These are phyloP conservation scores for Scalesia atractyloides DNA, from an alignment of 129 eudicot genomes.

Conservation along the genomic window DNA sequence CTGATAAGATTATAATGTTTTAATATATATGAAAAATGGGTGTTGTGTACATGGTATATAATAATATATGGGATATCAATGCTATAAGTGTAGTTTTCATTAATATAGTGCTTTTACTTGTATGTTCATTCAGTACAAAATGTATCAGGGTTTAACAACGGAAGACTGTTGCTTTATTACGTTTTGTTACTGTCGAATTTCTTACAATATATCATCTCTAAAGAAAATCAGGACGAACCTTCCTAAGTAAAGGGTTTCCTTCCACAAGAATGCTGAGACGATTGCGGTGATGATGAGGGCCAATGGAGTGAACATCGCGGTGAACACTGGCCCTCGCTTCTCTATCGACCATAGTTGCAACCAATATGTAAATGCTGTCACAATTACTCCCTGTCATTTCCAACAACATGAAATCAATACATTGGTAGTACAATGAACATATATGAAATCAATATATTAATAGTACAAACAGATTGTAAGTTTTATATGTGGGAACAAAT, in stretches of 20 bases:
- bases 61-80: neutral
- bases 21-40: no score
- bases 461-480: neutral
- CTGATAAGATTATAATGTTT: no score
- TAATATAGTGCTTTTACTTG: no score
- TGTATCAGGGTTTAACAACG: neutral
- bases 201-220: neutral
- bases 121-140: neutral
- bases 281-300: conserved; percentile 56
- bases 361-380: conserved; percentile 61
- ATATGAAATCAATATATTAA: neutral
- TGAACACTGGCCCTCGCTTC: conserved; percentile 65
- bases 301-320: conserved; percentile 66
- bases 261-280: conserved; percentile 57
- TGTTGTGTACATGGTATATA: no score
- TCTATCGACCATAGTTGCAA: conserved; percentile 61
- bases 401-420: neutral
- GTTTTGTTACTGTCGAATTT: neutral
- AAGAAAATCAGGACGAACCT: conserved; percentile 34
- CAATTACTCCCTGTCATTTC: conserved; percentile 55
- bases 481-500: conserved; percentile 2
- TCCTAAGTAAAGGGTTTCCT: conserved; percentile 56
- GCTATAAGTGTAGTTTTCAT: neutral
- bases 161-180: neutral
- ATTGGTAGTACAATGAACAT: neutral